Percentiles rank a stretch among this genome's conserved stretches.
Evolutionary conservation across 805 yeast genomes (phyloP).

Genomic region (Lachancea fermentati): DNA sequence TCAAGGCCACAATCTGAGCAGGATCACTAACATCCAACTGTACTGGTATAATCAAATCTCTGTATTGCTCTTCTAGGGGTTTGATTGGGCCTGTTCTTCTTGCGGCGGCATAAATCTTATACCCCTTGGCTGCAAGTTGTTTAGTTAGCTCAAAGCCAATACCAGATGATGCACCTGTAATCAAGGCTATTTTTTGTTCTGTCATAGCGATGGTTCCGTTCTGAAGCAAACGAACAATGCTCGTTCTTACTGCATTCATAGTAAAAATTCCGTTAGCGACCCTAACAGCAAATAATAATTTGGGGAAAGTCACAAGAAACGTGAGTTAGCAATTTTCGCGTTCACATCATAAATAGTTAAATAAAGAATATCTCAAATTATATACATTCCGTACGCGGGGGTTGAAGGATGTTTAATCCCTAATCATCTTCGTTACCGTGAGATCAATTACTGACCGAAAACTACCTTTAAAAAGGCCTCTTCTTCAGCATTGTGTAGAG

Average conservation of each 20-base stretch:
- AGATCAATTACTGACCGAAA: slow-evolving; percentile 39
- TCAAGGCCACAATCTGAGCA: slow-evolving; percentile 43
- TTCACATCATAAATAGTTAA: not conserved
- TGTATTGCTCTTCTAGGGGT: slow-evolving; percentile 31
- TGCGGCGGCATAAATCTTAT: slow-evolving; percentile 67
- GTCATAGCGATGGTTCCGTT: slow-evolving; percentile 8
- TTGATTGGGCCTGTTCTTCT: slow-evolving; percentile 60
- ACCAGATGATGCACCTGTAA: slow-evolving; percentile 58
- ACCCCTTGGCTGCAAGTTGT: slow-evolving; percentile 47
- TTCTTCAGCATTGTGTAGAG: slow-evolving; percentile 84
- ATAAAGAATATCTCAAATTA: not conserved
- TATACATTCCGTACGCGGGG: not conserved
- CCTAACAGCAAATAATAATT: too few species aligned
- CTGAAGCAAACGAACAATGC: not conserved
- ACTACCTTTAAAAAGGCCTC: slow-evolving; percentile 78
- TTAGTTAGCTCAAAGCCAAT: slow-evolving; percentile 47
- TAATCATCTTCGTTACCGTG: not conserved
- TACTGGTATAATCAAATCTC: slow-evolving; percentile 39
- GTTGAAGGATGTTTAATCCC: not conserved
- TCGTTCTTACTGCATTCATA: not conserved
- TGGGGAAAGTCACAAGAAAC: too few species aligned
- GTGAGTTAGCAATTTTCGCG: not conserved
- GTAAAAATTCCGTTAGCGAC: not conserved
- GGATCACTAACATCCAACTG: slow-evolving; percentile 52
- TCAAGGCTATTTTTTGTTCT: slow-evolving; percentile 40